A percentile compares a stretch with the other conserved stretches of the same genome.
These are phyloP conservation scores for Pythium dissimile DNA, from an alignment of 352 stramenopile species.

Conservation along the genomic window DNA sequence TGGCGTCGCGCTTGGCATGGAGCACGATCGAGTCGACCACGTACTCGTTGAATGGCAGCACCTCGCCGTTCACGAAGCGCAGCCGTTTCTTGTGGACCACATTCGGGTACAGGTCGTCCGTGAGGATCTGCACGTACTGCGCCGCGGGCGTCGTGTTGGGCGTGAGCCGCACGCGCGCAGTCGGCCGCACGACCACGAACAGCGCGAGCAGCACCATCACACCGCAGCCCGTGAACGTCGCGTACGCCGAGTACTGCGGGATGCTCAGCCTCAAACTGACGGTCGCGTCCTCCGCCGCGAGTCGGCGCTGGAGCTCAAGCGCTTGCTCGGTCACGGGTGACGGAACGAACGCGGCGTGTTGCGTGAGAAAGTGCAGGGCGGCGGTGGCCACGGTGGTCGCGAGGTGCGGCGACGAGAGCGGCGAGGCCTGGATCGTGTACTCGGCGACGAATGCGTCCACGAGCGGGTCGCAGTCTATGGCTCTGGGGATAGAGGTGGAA, in stretches of 20 bases:
- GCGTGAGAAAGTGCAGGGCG: constrained; percentile 47
- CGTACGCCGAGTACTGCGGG: constrained; percentile 32
- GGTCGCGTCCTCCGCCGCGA: not conserved
- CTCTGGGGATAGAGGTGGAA: not conserved
- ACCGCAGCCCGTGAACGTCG: constrained; percentile 48
- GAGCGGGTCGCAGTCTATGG: not conserved
- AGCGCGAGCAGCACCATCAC: constrained; percentile 52
- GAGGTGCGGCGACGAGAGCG: constrained; percentile 20
- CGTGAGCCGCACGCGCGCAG: constrained; percentile 44
- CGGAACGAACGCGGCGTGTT: constrained; percentile 26
- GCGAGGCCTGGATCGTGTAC: constrained; percentile 16
- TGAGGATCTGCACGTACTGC: constrained; percentile 70
- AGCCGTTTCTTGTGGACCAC: constrained; percentile 72
- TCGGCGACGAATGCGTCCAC: constrained; percentile 13
- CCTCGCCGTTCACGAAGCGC: constrained; percentile 58
- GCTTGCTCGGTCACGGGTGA: constrained; percentile 16
- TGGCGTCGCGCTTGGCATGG: constrained; percentile 48
- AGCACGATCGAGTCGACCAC: constrained; percentile 60
- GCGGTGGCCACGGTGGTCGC: constrained; percentile 1
- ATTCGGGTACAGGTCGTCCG: constrained; percentile 65
- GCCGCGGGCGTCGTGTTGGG: constrained; percentile 59
- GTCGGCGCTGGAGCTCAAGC: constrained; percentile 13
- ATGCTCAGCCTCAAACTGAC: constrained; percentile 45
- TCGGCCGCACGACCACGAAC: constrained; percentile 51
- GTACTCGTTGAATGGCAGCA: constrained; percentile 66